Percentiles rank a stretch among this genome's conserved stretches.
phyloP scores from a whole-genome alignment of 176 grass and related monocot genomes.

The Alloteropsis semialata region DNA sequence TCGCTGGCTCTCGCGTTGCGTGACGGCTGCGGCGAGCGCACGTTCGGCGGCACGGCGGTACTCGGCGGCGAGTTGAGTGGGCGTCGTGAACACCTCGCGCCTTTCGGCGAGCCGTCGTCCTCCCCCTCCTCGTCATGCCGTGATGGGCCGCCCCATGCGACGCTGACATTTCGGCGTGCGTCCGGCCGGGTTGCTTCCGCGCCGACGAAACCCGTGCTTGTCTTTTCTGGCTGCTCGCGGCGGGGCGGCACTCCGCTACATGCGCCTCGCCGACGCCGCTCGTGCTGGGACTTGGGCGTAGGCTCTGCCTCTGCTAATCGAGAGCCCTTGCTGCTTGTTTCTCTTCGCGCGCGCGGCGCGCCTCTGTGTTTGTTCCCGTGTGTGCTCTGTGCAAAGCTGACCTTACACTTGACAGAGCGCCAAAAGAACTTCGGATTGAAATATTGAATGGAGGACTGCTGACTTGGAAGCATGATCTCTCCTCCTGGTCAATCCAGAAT shows the following conservation, averaged over 20 bases:
- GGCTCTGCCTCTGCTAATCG: no score
- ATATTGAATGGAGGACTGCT: neutral
- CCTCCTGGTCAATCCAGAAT: neutral
- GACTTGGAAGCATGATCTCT: neutral
- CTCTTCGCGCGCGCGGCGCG: no score
- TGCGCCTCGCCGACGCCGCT: neutral
- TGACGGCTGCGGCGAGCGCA: constrained; percentile 34
- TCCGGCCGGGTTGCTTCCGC: neutral
- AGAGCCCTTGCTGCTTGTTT: no score
- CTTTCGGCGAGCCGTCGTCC: no score
- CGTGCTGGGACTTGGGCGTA: neutral
- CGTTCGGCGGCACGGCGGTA: neutral
- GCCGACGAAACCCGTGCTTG: neutral
- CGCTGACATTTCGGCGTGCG: constrained; percentile 26
- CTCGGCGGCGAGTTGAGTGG: no score
- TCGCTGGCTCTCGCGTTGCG: neutral
- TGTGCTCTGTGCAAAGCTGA: no score
- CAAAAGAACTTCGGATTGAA: neutral
- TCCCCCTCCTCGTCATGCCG: neutral
- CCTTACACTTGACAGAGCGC: neutral
- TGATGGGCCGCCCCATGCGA: neutral
- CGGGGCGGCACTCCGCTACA: no score
- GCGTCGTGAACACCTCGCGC: no score
- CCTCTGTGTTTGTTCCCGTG: no score
- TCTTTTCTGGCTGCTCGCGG: no score